Base-by-base conservation (phyloP, 139 green algal genomes). In the Auxenochlorella pyrenoidosa region DNA sequence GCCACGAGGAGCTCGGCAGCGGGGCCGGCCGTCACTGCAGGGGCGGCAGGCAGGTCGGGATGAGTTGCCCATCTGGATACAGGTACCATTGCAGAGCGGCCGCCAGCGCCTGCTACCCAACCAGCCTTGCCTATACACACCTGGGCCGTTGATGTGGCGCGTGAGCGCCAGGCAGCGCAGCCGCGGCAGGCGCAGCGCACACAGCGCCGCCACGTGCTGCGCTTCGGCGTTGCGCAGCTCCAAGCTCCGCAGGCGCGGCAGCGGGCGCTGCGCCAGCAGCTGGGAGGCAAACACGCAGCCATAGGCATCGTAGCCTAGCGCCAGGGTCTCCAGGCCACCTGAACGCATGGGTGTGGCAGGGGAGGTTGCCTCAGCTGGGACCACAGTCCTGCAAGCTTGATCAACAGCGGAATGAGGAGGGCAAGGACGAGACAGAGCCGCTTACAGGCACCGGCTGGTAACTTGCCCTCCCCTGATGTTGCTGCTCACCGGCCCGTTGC, bases 201-300 rank as follows among this genome's bases (percentile, higher is more conserved):
- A 16, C 47, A 82, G 76, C 76, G 32, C 47, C 0, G 47, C 32
- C 76, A 82, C 40, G 76, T 82, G 76, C 76, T 82, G 76, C 47
- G 76, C 44, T 32, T 82, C 76, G 1, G 24, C 44, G 43, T 82
- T 82, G 44, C 41, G 44, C 32, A 82, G 76, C 47, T 32, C 76
- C 10, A 68, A 5, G 12, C 19, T 18, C 40, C 76, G 47, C 76
- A 82, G 76, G 30, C 19, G 44, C 76, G 76, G 76, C 76, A 82
- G 76, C 16, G 76, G 30, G 44, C 32, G 44, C 43, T 15, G 30
- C 41, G 34, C 41, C 32, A 82, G 76, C 44, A 82, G 76, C 26
- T 32, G 32, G 0, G 32, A 43, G 47, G 76, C 76, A 41, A 68
- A 43, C 16, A 41, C 47, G 44, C 44, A 43, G 44, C 76, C 47